Percentiles rank a stretch among this genome's conserved stretches.
Conservation (phyloP, 148 eudicot genomes). For the Mesembryanthemum crystallinum region DNA sequence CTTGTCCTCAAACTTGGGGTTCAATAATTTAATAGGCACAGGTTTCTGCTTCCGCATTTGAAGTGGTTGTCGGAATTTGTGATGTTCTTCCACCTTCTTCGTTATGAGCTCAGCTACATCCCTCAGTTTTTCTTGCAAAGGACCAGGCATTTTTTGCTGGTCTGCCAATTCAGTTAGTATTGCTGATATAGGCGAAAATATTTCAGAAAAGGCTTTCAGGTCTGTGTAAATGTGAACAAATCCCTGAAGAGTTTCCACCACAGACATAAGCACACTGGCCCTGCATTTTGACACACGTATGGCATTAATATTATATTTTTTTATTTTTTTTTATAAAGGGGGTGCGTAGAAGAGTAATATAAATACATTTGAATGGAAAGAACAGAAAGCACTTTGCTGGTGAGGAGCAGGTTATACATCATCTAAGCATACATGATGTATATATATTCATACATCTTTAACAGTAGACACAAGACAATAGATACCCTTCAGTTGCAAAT, state of each 20-base stretch:
- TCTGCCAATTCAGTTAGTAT: constrained; percentile 44
- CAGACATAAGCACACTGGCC: constrained; percentile 62
- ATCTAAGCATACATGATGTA: background rate
- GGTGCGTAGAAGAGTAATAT: background rate
- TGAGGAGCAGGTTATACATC: background rate
- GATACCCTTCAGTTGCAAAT: background rate
- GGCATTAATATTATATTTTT: background rate
- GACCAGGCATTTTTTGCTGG: constrained; percentile 49
- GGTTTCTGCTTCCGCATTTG: constrained; percentile 77
- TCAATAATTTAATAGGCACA: constrained; percentile 50
- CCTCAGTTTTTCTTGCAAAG: constrained; percentile 50
- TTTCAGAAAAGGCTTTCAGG: constrained; percentile 72
- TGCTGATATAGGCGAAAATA: constrained; percentile 52
- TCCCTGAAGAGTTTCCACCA: constrained; percentile 58
- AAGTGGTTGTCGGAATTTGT: constrained; percentile 57
- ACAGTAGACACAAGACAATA: background rate
- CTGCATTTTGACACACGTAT: constrained; percentile 36
- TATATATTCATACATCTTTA: background rate
- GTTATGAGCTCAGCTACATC: constrained; percentile 45
- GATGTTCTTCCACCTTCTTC: constrained; percentile 49
- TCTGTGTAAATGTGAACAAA: constrained; percentile 50
- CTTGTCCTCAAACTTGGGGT: constrained; percentile 86
- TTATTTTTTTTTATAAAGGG: background rate
- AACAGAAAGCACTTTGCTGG: background rate
- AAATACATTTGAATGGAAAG: background rate